phyloP scores from a whole-genome alignment of 305 asterid genomes.

The Plantago coronopus region DNA sequence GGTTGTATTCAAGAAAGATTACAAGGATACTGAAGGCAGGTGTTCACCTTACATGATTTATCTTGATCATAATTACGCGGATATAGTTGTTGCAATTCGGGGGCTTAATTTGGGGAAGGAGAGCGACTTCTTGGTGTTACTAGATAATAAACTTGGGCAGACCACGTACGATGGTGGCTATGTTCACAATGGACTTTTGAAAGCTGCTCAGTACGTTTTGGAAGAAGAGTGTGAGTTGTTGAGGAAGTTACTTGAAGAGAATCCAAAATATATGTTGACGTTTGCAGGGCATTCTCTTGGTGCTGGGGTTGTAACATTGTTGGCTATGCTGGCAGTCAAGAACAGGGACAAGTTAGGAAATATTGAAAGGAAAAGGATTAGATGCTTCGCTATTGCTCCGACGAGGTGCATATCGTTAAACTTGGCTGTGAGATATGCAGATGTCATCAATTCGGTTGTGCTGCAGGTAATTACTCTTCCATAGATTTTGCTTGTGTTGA shows the following conservation, averaged over 20 bases:
- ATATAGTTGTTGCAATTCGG: conserved; percentile 67
- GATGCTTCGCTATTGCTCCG: conserved; percentile 96
- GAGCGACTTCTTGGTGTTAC: conserved; percentile 67
- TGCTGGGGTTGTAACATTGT: conserved; percentile 83
- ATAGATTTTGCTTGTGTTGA: not conserved
- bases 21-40: conserved; percentile 51
- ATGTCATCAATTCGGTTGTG: conserved; percentile 84
- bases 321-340: conserved; percentile 79
- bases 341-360: conserved; percentile 63
- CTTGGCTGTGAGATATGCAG: conserved; percentile 95
- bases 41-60: conserved; percentile 87
- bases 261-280: conserved; percentile 62
- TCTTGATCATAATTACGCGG: conserved; percentile 64
- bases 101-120: conserved; percentile 87
- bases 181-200: conserved; percentile 85
- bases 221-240: conserved; percentile 58
- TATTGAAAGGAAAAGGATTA: conserved; percentile 71
- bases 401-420: conserved; percentile 90
- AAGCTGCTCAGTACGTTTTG: conserved; percentile 83
- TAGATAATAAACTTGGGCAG: conserved; percentile 89
- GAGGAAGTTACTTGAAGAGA: conserved; percentile 48
- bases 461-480: conserved; percentile 59
- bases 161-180: conserved; percentile 92
- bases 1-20: conserved; percentile 54
- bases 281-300: conserved; percentile 95